Conservation (phyloP, 768 basidiomycete genomes). For the Psilocybe tampanensis region DNA sequence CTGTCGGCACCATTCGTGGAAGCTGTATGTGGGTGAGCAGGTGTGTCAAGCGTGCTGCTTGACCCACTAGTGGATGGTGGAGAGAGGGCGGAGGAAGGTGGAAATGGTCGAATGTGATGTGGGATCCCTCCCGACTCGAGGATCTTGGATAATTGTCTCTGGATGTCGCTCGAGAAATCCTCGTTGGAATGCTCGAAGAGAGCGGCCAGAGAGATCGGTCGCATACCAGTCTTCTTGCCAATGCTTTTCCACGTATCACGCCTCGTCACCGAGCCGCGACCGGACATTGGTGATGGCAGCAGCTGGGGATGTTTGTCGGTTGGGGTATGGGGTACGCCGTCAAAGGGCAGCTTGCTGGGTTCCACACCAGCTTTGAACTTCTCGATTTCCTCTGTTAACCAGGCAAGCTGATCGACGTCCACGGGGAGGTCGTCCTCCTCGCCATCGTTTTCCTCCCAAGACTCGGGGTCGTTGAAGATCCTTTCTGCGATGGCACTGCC, state of each 20-base stretch:
- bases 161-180: slow-evolving; percentile 28
- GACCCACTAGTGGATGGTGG: slow-evolving; percentile 21
- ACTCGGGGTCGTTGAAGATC: slow-evolving; percentile 46
- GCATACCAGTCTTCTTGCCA: slow-evolving; percentile 21
- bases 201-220: slow-evolving; percentile 30
- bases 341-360: slow-evolving; percentile 1
- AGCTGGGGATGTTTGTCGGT: slow-evolving; percentile 17
- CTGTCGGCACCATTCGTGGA: slow-evolving; percentile 11
- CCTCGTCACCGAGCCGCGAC: slow-evolving; percentile 6
- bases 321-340: slow-evolving; percentile 6
- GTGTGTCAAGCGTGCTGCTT: slow-evolving; percentile 21
- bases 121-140: slow-evolving; percentile 27
- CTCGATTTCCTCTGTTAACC: slow-evolving; percentile 38
- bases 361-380: slow-evolving; percentile 25
- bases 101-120: slow-evolving; percentile 21
- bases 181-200: slow-evolving; percentile 27
- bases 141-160: slow-evolving; percentile 30
- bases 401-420: slow-evolving; percentile 29
- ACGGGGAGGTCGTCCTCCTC: slow-evolving; percentile 29
- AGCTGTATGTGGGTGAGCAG: slow-evolving; percentile 21
- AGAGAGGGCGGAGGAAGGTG: slow-evolving; percentile 24
- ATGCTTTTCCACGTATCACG: slow-evolving; percentile 21
- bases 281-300: slow-evolving; percentile 13
- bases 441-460: slow-evolving; percentile 36
- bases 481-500: slow-evolving; percentile 43